Percentiles rank a stretch among this genome's conserved stretches.
Evolutionary conservation across 768 basidiomycete species (phyloP).

Genomic region (Suillus cothurnatus): DNA sequence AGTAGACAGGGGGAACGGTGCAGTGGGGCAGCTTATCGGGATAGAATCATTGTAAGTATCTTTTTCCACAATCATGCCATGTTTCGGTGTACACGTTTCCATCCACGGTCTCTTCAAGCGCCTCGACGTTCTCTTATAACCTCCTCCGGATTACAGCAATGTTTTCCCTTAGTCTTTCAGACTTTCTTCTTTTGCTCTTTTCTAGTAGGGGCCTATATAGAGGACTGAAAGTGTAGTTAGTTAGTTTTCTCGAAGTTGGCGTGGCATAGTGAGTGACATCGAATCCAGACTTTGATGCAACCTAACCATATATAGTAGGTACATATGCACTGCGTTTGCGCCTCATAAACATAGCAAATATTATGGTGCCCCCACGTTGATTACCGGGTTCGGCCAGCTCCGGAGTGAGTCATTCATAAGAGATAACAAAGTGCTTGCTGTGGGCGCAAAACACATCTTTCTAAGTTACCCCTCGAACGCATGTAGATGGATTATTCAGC

Average conservation of each 20-base stretch:
- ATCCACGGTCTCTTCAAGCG: not conserved
- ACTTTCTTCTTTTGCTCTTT: not conserved
- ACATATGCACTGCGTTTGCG: not conserved
- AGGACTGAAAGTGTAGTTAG: not conserved
- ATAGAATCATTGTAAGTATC: not conserved
- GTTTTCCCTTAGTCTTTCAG: not conserved
- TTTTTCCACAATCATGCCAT: not conserved
- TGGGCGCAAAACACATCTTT: not conserved
- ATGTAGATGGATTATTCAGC: not conserved
- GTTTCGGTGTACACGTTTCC: not conserved
- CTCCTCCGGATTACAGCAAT: not conserved
- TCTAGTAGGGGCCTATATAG: not conserved
- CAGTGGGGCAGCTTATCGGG: not conserved
- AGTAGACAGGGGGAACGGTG: not conserved
- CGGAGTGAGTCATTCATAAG: not conserved
- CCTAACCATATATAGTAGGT: conserved; percentile 1
- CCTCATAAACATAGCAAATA: not conserved
- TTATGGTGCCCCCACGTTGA: not conserved
- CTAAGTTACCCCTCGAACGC: not conserved
- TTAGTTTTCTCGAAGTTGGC: not conserved
- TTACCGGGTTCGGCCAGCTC: not conserved
- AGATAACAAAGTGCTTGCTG: not conserved
- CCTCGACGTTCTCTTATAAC: not conserved
- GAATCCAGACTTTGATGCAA: not conserved
- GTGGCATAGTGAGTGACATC: not conserved